Evolutionary conservation across 1,284 basidiomycete species (phyloP), one percentile per base, ranked within the genome.

Genomic region (Meira nashicola): DNA sequence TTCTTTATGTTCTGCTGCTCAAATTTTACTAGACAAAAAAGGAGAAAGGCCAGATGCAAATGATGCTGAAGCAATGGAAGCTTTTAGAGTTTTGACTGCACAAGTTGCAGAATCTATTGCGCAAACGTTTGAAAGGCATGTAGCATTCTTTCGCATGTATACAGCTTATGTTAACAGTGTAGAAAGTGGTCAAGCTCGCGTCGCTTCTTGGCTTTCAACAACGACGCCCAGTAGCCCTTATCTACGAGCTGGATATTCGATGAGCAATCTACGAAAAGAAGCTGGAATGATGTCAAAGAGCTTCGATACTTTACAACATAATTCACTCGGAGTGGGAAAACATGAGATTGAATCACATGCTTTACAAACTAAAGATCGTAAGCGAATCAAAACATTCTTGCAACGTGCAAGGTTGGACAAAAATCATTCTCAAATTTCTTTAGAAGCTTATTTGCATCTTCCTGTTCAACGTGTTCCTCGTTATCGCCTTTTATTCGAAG

Each of bases 401-500:
- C 72, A 75, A 61, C 65, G 62, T 15, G 79, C 77, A 62, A 73
- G 76, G 25, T 65, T 70, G 1, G 73, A 81, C 56, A 92, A 92
- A 2, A 83, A 87, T 41, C 95, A 98, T 80, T 89, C 89, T n/a
- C 95, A 98, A 79, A 84, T 99, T 64, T 96, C 92, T 76, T 80
- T 98, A 66, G 93, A 98, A 81, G 89, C 89, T 9, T 98, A 98
- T 78, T 81, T 98, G 28, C 83, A 98, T 6, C 84, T 98, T 46
- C 94, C 94, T 39, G 89, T 99, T 23, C 94, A 99, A 79, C 86
- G 94, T 52, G 89, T 99, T 72, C 95, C 95, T 12, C 86, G 94
- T 19, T 99, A 99, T 81, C 87, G 89, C 68, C 81, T 99, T 62
- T 82, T 98, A 38, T 62, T 77, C 17, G 74, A 76, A 51, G 71